Evolutionary conservation across 805 yeast species (phyloP), one percentile per base, ranked within the genome.

Genomic region (Metschnikowia kunwiensis): DNA sequence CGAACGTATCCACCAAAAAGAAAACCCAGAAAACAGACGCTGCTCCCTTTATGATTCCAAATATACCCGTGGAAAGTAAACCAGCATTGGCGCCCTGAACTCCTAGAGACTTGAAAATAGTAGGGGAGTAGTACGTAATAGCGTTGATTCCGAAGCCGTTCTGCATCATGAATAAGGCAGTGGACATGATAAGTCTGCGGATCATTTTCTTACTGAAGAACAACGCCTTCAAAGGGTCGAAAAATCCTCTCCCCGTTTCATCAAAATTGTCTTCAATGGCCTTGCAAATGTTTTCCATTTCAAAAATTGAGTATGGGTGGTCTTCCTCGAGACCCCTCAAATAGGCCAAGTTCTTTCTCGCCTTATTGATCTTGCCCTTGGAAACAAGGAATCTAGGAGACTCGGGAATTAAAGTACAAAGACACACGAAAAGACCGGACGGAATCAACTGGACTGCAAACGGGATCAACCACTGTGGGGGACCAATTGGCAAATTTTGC

Each of bases 91-190:
- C 51, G 1, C 77, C 73, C 22, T 53, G 52, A 13, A 75, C 63
- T 12, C 80, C 80, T 39, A 75, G 60, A 3, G 75, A 62, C 42
- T 65, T 57, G 55, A 75, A 72, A 27, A 75, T 61, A 7, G 68
- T 62, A 16, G 77, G 77, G n/a, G 78, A 71, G 50, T 74, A 75
- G 50, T 75, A 75, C 29, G 68, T 72, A 34, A 74, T 61, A 25
- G 77, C 74, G 43, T 72, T 65, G 47, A 74, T 70, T 24, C 78
- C 77, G 38, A 64, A 64, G 15, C 72, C 63, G 44, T 70, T 70
- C 42, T 70, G 76, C 53, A 72, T 58, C 41, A 63, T 51, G 45
- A 68, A 69, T 21, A 65, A 46, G 3, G 67, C 55, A 1, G 66
- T 56, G 4, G 74, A 58, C 31, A 70, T 47, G 1, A 62, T 42